phyloP scores from a whole-genome alignment of 495 filamentous ascomycete species.

The Bathelium albidoporum region DNA sequence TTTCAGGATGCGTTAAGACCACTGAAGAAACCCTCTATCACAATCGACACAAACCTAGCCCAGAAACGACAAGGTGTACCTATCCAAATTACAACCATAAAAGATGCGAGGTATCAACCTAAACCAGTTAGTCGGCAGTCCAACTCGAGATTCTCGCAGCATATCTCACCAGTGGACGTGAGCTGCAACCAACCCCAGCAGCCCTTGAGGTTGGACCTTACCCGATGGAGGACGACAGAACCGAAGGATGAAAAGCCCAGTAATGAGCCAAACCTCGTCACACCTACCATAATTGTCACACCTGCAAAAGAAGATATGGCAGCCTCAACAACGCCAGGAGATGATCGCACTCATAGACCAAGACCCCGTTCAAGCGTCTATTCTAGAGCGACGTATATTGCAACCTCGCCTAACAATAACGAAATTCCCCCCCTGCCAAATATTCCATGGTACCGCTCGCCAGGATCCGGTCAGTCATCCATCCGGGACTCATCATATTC shows the following conservation, averaged over 20 bases:
- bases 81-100: not conserved
- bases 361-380: constrained; percentile 56
- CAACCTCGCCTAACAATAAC: constrained; percentile 21
- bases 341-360: constrained; percentile 26
- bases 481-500: not conserved
- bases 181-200: not conserved
- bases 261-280: constrained; percentile 13
- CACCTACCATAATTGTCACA: constrained; percentile 54
- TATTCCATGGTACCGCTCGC: constrained; percentile 39
- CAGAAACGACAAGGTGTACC: not conserved
- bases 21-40: not conserved
- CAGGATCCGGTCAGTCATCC: not conserved
- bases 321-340: constrained; percentile 47
- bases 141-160: not conserved
- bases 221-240: not conserved
- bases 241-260: not conserved
- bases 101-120: not conserved
- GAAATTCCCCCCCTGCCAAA: constrained; percentile 53
- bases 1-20: not conserved
- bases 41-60: not conserved
- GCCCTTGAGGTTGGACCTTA: not conserved
- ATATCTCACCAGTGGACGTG: not conserved
- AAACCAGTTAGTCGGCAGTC: not conserved
- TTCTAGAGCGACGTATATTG: constrained; percentile 45
- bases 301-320: constrained; percentile 53